Base-by-base conservation (phyloP, 2,329 filamentous ascomycete species). In the Cordyceps farinosa region DNA sequence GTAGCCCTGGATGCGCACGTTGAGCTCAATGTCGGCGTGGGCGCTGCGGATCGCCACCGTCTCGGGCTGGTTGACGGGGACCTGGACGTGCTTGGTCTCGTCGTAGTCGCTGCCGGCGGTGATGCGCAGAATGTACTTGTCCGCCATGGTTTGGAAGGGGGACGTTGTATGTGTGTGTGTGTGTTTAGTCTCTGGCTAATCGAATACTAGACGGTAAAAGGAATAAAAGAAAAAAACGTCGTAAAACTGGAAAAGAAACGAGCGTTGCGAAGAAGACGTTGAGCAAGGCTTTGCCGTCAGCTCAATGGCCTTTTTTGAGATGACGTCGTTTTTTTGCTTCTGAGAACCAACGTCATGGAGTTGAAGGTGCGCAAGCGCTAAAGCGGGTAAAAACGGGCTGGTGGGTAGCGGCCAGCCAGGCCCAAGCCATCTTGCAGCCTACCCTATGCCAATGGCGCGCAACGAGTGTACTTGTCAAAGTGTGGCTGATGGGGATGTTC, bases 51-150 rank as follows among this genome's bases (percentile, higher is more conserved):
- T 86, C 30, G 77, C 79, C 1, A 90, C 72, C 0, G 87, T 83
- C 64, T 85, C 75, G 34, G 87, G 75, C 11, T 80, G 82, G 77
- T 97, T 98, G 73, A 97, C 90, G 3, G 84, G 83, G 10, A 97
- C 87, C 34, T 86, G 79, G 65, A 87, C 77, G 70, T 97, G 92
- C n/a, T 84, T 84, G n/a, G 81, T 76, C 40, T 82, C 76, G 72
- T 95, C 86, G 77, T 97, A 96, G 67, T 80, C 80, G 1, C 90
- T 82, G 2, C 94, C 94, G 1, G 91, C 91, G 0, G 92, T 96
- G 62, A 97, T 88, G 68, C 85, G 86, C 66, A 98, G 83, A 57
- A 91, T 83, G 75, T 95, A 97, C 68, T 90, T 88, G 64, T 89
- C 84, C 22, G 87, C 81, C 87, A 86, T 87, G 32, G 54, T 64